phyloP scores from a whole-genome alignment of 2,329 filamentous ascomycete species.

The Penicillium concentricum region DNA sequence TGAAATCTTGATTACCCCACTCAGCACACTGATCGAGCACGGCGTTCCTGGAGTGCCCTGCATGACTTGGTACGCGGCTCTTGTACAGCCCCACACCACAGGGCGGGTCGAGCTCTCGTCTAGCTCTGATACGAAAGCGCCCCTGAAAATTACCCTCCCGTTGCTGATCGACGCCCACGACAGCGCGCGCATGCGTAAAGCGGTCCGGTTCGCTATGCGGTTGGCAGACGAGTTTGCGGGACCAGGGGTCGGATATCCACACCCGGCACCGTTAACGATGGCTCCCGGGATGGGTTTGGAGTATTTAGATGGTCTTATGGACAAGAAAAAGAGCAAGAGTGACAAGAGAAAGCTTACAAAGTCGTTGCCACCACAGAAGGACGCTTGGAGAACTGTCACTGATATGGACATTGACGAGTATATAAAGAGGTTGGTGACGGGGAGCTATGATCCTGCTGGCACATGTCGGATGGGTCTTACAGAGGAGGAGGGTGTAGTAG shows the following conservation, averaged over 20 bases:
- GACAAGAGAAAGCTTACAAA: background rate
- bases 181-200: background rate
- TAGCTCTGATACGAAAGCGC: background rate
- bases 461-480: conserved; percentile 2
- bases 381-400: background rate
- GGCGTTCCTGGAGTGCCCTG: conserved; percentile 1
- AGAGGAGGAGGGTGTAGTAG: conserved; percentile 1
- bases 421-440: background rate
- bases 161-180: background rate
- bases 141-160: background rate
- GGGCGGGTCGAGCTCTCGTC: background rate
- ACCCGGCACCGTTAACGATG: background rate
- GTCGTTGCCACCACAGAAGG: background rate
- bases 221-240: conserved; percentile 1
- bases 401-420: conserved; percentile 1
- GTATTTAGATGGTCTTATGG: background rate
- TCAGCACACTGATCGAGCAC: conserved; percentile 1
- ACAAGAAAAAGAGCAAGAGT: background rate
- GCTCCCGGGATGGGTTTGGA: background rate
- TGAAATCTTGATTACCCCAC: background rate
- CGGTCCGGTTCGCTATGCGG: conserved; percentile 2
- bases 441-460: conserved; percentile 2
- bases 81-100: background rate
- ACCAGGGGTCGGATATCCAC: background rate
- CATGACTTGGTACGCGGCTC: conserved; percentile 3